These are phyloP conservation scores for Arthrobotrys musiformis DNA, from an alignment of 2,329 filamentous ascomycete genomes.

Conservation along the genomic window DNA sequence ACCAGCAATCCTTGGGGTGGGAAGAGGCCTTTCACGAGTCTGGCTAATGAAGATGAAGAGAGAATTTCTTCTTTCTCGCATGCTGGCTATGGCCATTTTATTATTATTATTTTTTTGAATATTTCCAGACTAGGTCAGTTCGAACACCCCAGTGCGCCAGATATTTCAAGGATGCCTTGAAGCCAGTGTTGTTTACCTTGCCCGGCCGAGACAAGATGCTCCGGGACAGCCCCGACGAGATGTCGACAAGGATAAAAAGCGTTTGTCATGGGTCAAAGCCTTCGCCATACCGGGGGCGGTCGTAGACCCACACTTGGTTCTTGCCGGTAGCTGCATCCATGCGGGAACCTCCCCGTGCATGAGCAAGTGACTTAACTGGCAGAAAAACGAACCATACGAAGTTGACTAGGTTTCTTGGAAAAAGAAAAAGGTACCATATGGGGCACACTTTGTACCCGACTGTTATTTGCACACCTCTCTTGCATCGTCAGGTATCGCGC, in stretches of 20 bases:
- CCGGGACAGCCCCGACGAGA: constrained; percentile 1
- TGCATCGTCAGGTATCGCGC: constrained; percentile 41
- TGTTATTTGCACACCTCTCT: constrained; percentile 45
- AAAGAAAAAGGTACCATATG: constrained; percentile 41
- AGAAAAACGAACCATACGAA: constrained; percentile 14
- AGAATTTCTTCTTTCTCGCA: constrained; percentile 10
- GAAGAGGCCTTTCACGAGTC: constrained; percentile 17
- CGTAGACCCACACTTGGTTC: constrained; percentile 16
- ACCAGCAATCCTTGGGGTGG: constrained; percentile 48
- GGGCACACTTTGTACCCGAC: constrained; percentile 45
- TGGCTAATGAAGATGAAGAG: constrained; percentile 8
- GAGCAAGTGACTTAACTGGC: background rate
- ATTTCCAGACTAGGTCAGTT: constrained; percentile 50
- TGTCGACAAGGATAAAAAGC: constrained; percentile 7
- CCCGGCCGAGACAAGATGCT: constrained; percentile 2
- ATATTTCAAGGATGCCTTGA: constrained; percentile 30
- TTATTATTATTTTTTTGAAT: constrained; percentile 30
- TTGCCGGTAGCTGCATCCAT: background rate
- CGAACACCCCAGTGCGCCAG: constrained; percentile 27
- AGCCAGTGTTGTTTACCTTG: constrained; percentile 26
- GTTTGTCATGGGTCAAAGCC: constrained; percentile 38
- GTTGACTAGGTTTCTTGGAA: constrained; percentile 29
- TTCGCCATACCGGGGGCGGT: background rate
- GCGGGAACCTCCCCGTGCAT: constrained; percentile 5
- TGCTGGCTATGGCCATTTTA: constrained; percentile 11